These are phyloP conservation scores for Fusarium sp. DNA, from an alignment of 2,329 filamentous ascomycete species.

Conservation along the genomic window DNA sequence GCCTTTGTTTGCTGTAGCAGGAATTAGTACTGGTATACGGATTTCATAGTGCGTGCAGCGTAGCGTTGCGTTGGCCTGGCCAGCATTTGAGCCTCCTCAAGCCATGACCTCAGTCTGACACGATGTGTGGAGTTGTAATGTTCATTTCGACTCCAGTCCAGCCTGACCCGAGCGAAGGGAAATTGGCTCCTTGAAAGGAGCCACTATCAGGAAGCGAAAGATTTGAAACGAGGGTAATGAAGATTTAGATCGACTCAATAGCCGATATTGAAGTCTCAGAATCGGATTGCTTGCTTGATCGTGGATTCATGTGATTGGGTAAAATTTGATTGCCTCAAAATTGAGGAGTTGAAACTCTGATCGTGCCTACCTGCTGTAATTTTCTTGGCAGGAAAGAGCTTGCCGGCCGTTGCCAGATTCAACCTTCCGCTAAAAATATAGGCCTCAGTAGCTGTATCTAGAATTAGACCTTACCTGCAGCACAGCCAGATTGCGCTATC, in stretches of 20 bases:
- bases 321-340: conserved; percentile 1
- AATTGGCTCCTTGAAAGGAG: conserved; percentile 33
- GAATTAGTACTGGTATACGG: neutral
- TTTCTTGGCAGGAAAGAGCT: conserved; percentile 12
- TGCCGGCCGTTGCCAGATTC: conserved; percentile 13
- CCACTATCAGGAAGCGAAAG: conserved; percentile 15
- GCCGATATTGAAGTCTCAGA: conserved; percentile 20
- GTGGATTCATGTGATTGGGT: conserved; percentile 4
- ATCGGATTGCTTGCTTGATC: neutral
- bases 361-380: neutral
- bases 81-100: conserved; percentile 38
- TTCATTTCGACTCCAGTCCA: conserved; percentile 32
- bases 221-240: conserved; percentile 32
- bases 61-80: conserved; percentile 17
- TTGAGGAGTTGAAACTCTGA: neutral
- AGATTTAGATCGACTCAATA: conserved; percentile 40
- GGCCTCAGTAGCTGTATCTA: conserved; percentile 12
- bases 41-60: conserved; percentile 6
- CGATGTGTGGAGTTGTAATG: conserved; percentile 39
- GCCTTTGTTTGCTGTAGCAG: neutral
- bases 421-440: conserved; percentile 14
- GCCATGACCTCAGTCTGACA: conserved; percentile 46
- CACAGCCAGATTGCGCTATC: conserved; percentile 6
- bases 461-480: conserved; percentile 1
- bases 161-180: conserved; percentile 33